These are phyloP conservation scores for Talaromyces sp. DNA, from an alignment of 2,329 filamentous ascomycete genomes.

Conservation along the genomic window DNA sequence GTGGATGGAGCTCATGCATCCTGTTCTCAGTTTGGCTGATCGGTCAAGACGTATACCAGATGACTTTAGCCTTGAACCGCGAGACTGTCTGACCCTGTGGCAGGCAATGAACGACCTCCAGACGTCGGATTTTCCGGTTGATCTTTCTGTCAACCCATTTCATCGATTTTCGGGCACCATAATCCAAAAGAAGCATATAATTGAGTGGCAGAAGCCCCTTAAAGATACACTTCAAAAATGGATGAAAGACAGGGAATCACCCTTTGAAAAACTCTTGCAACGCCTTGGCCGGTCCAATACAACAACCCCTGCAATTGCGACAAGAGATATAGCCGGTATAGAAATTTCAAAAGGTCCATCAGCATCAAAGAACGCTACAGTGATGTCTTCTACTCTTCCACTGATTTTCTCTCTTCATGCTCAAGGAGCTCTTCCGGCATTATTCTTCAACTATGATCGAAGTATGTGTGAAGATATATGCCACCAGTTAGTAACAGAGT, in stretches of 20 bases:
- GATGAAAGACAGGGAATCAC: neutral
- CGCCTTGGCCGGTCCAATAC: neutral
- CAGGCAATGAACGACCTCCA: constrained; percentile 59
- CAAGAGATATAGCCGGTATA: neutral
- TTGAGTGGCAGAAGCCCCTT: neutral
- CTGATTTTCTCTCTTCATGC: constrained; percentile 47
- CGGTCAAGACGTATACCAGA: constrained; percentile 61
- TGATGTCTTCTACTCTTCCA: constrained; percentile 47
- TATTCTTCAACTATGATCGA: constrained; percentile 76
- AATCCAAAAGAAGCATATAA: constrained; percentile 51
- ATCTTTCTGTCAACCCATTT: neutral
- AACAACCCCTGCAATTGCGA: neutral
- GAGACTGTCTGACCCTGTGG: constrained; percentile 68
- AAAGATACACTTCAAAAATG: neutral
- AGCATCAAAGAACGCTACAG: neutral
- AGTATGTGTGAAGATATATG: constrained; percentile 58
- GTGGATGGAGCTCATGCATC: constrained; percentile 62
- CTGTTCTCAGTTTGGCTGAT: constrained; percentile 61
- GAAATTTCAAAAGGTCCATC: neutral
- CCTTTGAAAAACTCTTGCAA: neutral
- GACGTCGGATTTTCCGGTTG: constrained; percentile 43
- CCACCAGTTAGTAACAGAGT: neutral
- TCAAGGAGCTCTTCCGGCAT: constrained; percentile 65
- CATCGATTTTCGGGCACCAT: constrained; percentile 44
- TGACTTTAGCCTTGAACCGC: constrained; percentile 66